phyloP scores from a whole-genome alignment of 139 green algal species.

The Deuterostichococcus epilithicus region DNA sequence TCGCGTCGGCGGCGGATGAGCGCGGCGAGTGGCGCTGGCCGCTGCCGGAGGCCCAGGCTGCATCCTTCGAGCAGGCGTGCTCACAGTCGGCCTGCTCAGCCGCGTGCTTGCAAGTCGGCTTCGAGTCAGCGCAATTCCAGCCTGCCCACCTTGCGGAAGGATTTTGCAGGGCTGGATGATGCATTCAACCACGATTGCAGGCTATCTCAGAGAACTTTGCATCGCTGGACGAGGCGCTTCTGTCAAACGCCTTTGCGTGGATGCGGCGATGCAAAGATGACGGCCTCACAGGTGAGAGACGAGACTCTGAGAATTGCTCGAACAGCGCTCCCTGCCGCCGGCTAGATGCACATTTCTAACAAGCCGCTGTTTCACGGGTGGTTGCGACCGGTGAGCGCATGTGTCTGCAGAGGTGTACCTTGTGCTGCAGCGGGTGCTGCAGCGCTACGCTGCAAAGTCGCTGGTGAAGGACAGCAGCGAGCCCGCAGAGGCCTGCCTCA shows the following conservation, averaged over 20 bases:
- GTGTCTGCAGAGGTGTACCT: slow-evolving; percentile 58
- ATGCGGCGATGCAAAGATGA: slow-evolving; percentile 83
- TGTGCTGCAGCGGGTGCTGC: slow-evolving; percentile 83
- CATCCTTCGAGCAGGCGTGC: slow-evolving; percentile 38
- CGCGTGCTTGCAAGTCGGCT: background rate
- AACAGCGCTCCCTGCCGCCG: background rate
- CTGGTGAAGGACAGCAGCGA: slow-evolving; percentile 27
- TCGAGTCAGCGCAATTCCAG: background rate
- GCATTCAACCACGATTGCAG: slow-evolving; percentile 19
- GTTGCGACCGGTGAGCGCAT: too few species aligned
- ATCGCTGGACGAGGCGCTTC: slow-evolving; percentile 72
- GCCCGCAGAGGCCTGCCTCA: slow-evolving; percentile 6
- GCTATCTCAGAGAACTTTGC: slow-evolving; percentile 27
- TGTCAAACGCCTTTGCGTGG: slow-evolving; percentile 85
- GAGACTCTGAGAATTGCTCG: background rate
- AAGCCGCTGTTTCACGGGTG: background rate
- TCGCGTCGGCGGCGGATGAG: slow-evolving; percentile 74
- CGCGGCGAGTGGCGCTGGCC: slow-evolving; percentile 86
- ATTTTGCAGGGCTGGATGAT: slow-evolving; percentile 14
- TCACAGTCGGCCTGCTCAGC: background rate
- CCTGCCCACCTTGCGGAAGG: too few species aligned
- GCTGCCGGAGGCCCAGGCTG: slow-evolving; percentile 52
- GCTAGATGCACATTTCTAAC: background rate
- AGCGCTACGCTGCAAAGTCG: slow-evolving; percentile 77
- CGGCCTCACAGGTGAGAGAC: slow-evolving; percentile 48